Evolutionary conservation across 2,329 filamentous ascomycete genomes (phyloP).

Genomic region (Beauveria varroae): DNA sequence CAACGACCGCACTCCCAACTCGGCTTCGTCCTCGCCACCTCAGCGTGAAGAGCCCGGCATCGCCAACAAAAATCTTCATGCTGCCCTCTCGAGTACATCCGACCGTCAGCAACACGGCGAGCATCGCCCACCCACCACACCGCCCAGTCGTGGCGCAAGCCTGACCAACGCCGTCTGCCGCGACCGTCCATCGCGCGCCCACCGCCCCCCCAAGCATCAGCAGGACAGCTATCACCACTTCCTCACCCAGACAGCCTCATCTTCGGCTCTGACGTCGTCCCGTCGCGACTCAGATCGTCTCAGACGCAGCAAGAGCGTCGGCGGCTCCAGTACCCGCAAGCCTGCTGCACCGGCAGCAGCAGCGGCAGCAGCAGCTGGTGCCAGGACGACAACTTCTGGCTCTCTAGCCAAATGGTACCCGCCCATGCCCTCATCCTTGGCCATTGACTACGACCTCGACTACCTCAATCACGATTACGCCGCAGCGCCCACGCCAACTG

Average conservation of each 20-base stretch:
- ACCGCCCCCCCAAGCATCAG: neutral
- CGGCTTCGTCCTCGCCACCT: neutral
- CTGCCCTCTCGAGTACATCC: neutral
- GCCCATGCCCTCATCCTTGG: slow-evolving; percentile 11
- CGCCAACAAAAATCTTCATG: neutral
- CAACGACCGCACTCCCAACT: slow-evolving; percentile 36
- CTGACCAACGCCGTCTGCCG: neutral
- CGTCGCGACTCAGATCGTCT: neutral
- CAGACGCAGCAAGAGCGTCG: slow-evolving; percentile 21
- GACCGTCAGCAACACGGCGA: neutral
- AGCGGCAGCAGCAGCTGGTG: neutral
- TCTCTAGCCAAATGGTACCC: neutral
- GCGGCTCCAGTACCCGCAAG: neutral
- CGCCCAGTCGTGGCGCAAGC: slow-evolving; percentile 1
- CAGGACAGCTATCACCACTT: slow-evolving; percentile 5
- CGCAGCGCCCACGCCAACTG: slow-evolving; percentile 5
- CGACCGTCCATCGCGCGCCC: neutral
- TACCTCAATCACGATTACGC: slow-evolving; percentile 6
- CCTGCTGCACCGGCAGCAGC: neutral
- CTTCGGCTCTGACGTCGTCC: neutral
- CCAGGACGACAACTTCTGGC: neutral
- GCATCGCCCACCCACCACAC: neutral
- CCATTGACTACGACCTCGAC: slow-evolving; percentile 12
- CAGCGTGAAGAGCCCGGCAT: neutral
- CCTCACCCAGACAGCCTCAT: neutral